These are phyloP conservation scores for Hanseniaspora mollemarum DNA, from an alignment of 805 yeast species.

Conservation along the genomic window DNA sequence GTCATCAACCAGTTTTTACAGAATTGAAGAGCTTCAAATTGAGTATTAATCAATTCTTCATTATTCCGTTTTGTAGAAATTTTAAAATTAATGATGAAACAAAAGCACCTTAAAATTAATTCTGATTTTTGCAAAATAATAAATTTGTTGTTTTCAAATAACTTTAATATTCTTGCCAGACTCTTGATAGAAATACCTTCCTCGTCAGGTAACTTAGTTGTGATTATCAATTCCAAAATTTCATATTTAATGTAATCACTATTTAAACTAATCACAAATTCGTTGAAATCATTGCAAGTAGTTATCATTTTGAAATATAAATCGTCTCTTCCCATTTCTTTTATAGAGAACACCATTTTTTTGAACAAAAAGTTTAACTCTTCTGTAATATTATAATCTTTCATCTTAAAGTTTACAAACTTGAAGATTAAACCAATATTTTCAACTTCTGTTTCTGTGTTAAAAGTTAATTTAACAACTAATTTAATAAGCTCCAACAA, in stretches of 20 bases:
- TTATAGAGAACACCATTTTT: background rate
- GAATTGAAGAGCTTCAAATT: conserved; percentile 11
- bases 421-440: conserved; percentile 53
- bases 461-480: conserved; percentile 43
- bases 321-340: conserved; percentile 2
- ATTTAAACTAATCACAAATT: conserved; percentile 3
- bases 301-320: conserved; percentile 2
- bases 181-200: background rate
- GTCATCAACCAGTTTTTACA: conserved; percentile 10
- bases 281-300: conserved; percentile 7
- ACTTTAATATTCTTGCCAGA: conserved; percentile 1
- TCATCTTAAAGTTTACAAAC: conserved; percentile 37
- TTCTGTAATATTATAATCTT: conserved; percentile 27
- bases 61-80: conserved; percentile 20
- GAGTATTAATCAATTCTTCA: background rate
- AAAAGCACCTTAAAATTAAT: conserved; percentile 57
- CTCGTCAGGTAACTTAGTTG: background rate
- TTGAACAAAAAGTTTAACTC: conserved; percentile 12
- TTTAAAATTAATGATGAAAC: conserved; percentile 44
- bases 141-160: conserved; percentile 18
- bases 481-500: conserved; percentile 56
- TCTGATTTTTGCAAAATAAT: conserved; percentile 41
- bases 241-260: conserved; percentile 11
- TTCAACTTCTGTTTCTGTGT: conserved; percentile 43
- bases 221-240: conserved; percentile 2